Percentiles rank a stretch among this genome's conserved stretches.
Evolutionary conservation across 257 asterid species (phyloP).

Genomic region (Przewalskia tangutica): DNA sequence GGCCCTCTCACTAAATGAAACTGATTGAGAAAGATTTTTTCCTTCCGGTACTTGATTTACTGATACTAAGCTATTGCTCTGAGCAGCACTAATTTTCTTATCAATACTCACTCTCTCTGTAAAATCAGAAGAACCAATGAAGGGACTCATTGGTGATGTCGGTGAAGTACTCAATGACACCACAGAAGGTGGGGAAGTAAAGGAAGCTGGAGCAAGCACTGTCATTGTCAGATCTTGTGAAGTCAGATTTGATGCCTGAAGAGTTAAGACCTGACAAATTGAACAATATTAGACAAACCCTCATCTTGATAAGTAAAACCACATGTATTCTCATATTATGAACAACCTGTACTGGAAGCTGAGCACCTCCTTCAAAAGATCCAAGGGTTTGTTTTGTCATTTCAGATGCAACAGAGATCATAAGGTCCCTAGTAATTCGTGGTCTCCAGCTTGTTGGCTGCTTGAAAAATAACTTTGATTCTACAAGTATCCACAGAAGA

Average conservation of each 20-base stretch:
- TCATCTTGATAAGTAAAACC: conserved; percentile 6
- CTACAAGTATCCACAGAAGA: conserved; percentile 36
- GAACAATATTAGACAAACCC: conserved; percentile 17
- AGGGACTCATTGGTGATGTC: conserved; percentile 45
- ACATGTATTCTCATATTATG: conserved; percentile 11
- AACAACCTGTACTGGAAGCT: conserved; percentile 85
- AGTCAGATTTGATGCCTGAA: conserved; percentile 94
- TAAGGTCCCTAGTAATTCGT: conserved; percentile 78
- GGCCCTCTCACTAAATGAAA: conserved; percentile 27
- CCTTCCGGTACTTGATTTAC: conserved; percentile 30
- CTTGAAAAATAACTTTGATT: conserved; percentile 86
- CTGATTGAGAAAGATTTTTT: conserved; percentile 26
- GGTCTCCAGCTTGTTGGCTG: conserved; percentile 89
- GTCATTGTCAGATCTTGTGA: conserved; percentile 79
- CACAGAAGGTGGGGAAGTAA: conserved; percentile 87
- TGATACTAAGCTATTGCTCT: conserved; percentile 20
- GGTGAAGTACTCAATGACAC: conserved; percentile 67
- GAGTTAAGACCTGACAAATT: conserved; percentile 74
- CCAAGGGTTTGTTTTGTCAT: conserved; percentile 66
- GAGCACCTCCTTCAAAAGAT: conserved; percentile 48
- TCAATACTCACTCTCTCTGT: conserved; percentile 29
- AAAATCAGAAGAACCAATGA: conserved; percentile 32
- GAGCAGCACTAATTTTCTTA: conserved; percentile 24
- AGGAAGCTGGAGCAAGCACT: conserved; percentile 94
- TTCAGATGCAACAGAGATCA: conserved; percentile 96